Conservation (phyloP, 2,329 filamentous ascomycete genomes). For the Fusarium armeniacum region DNA sequence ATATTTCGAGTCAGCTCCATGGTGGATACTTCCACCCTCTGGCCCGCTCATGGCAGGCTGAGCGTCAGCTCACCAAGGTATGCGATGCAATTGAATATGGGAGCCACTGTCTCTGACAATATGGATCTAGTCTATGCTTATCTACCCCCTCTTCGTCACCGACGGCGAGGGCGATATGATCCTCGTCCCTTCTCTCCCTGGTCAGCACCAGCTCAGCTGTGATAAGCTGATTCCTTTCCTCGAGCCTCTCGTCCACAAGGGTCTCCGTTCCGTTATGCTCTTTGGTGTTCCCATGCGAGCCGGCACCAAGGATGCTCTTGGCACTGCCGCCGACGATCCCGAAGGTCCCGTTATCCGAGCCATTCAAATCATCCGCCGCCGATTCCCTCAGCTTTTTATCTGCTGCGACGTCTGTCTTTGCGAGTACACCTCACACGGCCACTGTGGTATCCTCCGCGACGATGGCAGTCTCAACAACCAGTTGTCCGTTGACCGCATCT, state of each 20-base stretch:
- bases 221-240: slow-evolving; percentile 89
- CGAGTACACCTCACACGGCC: slow-evolving; percentile 98
- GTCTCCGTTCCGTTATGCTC: slow-evolving; percentile 91
- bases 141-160: slow-evolving; percentile 96
- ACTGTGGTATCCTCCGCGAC: slow-evolving; percentile 95
- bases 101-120: slow-evolving; percentile 30
- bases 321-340: slow-evolving; percentile 92
- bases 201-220: slow-evolving; percentile 88
- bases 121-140: slow-evolving; percentile 86
- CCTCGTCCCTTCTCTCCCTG: slow-evolving; percentile 89
- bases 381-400: slow-evolving; percentile 93
- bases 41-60: slow-evolving; percentile 84
- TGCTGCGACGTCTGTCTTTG: slow-evolving; percentile 95
- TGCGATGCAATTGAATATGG: slow-evolving; percentile 40
- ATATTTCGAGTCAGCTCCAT: slow-evolving; percentile 87
- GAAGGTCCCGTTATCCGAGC: slow-evolving; percentile 89
- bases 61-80: slow-evolving; percentile 88
- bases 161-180: slow-evolving; percentile 94
- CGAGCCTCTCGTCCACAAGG: slow-evolving; percentile 88
- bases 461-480: slow-evolving; percentile 94
- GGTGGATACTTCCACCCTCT: slow-evolving; percentile 86
- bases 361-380: slow-evolving; percentile 85
- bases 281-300: slow-evolving; percentile 92
- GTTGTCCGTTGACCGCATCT: slow-evolving; percentile 92
- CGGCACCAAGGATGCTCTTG: slow-evolving; percentile 88